A percentile compares a stretch with the other conserved stretches of the same genome.
phyloP scores from a whole-genome alignment of 768 basidiomycete species.

The Krasilnikovozyma curviuscula region DNA sequence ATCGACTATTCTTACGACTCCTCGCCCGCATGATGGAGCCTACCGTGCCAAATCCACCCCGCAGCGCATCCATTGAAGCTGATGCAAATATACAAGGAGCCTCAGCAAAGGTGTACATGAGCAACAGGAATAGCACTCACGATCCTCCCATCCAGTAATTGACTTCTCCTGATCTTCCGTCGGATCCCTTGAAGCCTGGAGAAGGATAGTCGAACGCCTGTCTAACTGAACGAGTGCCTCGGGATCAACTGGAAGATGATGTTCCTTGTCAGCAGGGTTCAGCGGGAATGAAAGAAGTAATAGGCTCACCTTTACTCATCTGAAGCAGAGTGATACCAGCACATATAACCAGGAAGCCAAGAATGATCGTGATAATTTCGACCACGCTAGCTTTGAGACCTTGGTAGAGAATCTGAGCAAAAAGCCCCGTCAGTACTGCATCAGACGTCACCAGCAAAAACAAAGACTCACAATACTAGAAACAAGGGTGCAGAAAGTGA shows the following conservation, averaged over 20 bases:
- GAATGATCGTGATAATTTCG: conserved; percentile 72
- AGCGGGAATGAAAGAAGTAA: too few relatives aligned
- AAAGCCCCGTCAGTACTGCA: background rate
- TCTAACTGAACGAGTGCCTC: conserved; percentile 50
- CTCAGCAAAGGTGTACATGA: background rate
- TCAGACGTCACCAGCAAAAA: too few relatives aligned
- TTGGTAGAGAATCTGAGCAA: conserved; percentile 56
- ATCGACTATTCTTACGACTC: conserved; percentile 17
- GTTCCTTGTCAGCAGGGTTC: too few relatives aligned
- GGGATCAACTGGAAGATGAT: conserved; percentile 55
- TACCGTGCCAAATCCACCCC: conserved; percentile 76
- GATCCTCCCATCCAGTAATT: conserved; percentile 51
- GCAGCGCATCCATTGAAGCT: conserved; percentile 69
- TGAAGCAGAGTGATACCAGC: conserved; percentile 87
- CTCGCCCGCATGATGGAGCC: conserved; percentile 58
- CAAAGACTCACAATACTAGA: conserved; percentile 14
- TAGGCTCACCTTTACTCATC: conserved; percentile 35
- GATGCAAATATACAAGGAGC: background rate
- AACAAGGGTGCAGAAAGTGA: conserved; percentile 29
- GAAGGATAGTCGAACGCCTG: conserved; percentile 67
- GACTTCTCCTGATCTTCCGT: conserved; percentile 57
- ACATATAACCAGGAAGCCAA: conserved; percentile 66
- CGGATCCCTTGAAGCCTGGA: conserved; percentile 59
- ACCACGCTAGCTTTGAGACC: conserved; percentile 58
- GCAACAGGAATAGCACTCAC: background rate